Evolutionary conservation across 2,329 filamentous ascomycete species (phyloP).

Genomic region (Calcarisporium arbuscula): DNA sequence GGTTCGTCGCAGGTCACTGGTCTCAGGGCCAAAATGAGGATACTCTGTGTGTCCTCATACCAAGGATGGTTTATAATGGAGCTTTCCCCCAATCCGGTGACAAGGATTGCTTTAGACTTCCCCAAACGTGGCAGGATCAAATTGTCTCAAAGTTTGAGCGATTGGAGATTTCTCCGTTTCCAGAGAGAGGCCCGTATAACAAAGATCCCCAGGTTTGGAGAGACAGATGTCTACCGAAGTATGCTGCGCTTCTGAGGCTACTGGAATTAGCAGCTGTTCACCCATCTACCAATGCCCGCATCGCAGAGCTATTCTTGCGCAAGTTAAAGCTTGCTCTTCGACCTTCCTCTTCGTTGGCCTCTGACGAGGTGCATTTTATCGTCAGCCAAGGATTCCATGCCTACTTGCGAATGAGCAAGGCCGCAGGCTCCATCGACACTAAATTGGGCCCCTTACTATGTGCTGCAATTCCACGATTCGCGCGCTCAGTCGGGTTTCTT

Average conservation of each 20-base stretch:
- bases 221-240: slow-evolving; percentile 58
- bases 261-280: slow-evolving; percentile 57
- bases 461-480: slow-evolving; percentile 59
- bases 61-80: slow-evolving; percentile 52
- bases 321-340: slow-evolving; percentile 61
- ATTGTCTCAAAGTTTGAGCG: slow-evolving; percentile 65
- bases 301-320: slow-evolving; percentile 58
- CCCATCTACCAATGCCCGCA: slow-evolving; percentile 58
- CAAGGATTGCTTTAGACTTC: slow-evolving; percentile 49
- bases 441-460: slow-evolving; percentile 60
- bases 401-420: slow-evolving; percentile 60
- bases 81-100: slow-evolving; percentile 48
- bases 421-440: slow-evolving; percentile 50
- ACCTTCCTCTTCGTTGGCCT: slow-evolving; percentile 51
- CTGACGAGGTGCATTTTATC: slow-evolving; percentile 64
- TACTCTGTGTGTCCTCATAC: slow-evolving; percentile 61
- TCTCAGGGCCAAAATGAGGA: slow-evolving; percentile 58
- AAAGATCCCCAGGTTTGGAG: slow-evolving; percentile 57
- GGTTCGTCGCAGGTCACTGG: slow-evolving; percentile 73
- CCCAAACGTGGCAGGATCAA: slow-evolving; percentile 65
- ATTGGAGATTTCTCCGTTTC: slow-evolving; percentile 58
- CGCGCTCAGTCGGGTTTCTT: slow-evolving; percentile 59
- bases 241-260: slow-evolving; percentile 60
- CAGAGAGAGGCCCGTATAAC: slow-evolving; percentile 55
- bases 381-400: slow-evolving; percentile 68